Conservation (phyloP, 305 asterid species). For the Rubia balearica region DNA sequence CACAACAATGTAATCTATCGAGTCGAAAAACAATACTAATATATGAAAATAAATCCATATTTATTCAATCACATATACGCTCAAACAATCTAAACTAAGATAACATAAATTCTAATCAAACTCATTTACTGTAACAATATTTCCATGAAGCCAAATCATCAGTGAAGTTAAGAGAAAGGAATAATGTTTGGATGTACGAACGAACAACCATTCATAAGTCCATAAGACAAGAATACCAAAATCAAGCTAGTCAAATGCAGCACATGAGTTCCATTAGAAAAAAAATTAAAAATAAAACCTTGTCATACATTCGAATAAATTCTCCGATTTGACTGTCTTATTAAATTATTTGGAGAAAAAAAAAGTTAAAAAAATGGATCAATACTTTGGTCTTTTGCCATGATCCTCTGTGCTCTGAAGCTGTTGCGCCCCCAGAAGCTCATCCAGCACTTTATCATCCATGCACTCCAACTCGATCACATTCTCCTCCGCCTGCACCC, state of each 20-base stretch:
- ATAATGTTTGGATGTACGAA: neutral
- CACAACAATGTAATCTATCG: too few species aligned
- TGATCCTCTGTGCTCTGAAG: slow-evolving; percentile 13
- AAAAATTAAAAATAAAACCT: neutral
- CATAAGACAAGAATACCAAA: neutral
- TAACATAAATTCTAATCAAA: too few species aligned
- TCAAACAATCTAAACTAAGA: too few species aligned
- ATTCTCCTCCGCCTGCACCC: slow-evolving; percentile 17
- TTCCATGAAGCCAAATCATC: too few species aligned
- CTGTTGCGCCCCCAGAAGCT: slow-evolving; percentile 43
- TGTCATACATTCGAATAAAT: neutral
- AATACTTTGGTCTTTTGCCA: slow-evolving; percentile 12
- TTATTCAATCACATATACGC: too few species aligned
- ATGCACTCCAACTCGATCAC: slow-evolving; percentile 62
- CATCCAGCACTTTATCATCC: slow-evolving; percentile 64
- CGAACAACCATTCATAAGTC: too few species aligned
- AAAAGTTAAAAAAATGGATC: too few species aligned
- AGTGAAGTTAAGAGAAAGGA: too few species aligned
- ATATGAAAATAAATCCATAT: too few species aligned
- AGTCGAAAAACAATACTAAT: too few species aligned
- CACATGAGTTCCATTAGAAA: neutral
- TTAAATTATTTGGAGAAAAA: too few species aligned
- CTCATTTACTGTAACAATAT: too few species aligned
- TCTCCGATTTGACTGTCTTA: neutral
- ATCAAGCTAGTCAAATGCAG: neutral